Percentiles rank a stretch among this genome's conserved stretches.
These are phyloP conservation scores for Candolleomyces aberdarensis DNA, from an alignment of 768 basidiomycete genomes.

Conservation along the genomic window DNA sequence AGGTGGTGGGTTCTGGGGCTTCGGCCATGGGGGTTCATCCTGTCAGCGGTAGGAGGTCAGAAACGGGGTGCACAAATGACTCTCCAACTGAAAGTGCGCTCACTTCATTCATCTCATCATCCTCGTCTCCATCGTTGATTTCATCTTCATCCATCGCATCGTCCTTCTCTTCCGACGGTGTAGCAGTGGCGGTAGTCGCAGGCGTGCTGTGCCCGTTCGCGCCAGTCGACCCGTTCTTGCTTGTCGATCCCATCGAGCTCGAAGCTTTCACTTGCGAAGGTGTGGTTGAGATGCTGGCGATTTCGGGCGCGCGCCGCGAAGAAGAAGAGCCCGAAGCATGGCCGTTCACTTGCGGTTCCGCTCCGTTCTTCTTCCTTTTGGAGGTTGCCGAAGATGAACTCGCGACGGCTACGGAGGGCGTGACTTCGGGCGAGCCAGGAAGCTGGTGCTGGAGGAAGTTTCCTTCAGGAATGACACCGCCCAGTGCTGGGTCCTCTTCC, in stretches of 20 bases:
- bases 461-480: constrained; percentile 26
- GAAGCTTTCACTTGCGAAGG: background rate
- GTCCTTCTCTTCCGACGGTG: constrained; percentile 1
- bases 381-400: background rate
- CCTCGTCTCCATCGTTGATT: background rate
- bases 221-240: background rate
- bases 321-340: background rate
- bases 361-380: constrained; percentile 3
- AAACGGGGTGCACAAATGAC: background rate
- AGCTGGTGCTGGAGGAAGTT: constrained; percentile 19
- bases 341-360: background rate
- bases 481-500: constrained; percentile 57
- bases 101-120: background rate
- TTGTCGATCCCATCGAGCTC: background rate
- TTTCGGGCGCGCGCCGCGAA: background rate
- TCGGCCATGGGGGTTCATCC: constrained; percentile 23
- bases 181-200: background rate
- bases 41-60: background rate
- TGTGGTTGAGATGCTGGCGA: constrained; percentile 1
- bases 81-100: background rate
- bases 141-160: background rate
- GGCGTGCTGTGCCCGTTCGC: background rate
- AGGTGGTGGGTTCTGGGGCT: constrained; percentile 17
- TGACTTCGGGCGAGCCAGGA: constrained; percentile 12
- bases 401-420: background rate